Percentiles rank a stretch among this genome's conserved stretches.
Evolutionary conservation across 2,329 filamentous ascomycete genomes (phyloP).

Genomic region (Colletotrichum tabaci): DNA sequence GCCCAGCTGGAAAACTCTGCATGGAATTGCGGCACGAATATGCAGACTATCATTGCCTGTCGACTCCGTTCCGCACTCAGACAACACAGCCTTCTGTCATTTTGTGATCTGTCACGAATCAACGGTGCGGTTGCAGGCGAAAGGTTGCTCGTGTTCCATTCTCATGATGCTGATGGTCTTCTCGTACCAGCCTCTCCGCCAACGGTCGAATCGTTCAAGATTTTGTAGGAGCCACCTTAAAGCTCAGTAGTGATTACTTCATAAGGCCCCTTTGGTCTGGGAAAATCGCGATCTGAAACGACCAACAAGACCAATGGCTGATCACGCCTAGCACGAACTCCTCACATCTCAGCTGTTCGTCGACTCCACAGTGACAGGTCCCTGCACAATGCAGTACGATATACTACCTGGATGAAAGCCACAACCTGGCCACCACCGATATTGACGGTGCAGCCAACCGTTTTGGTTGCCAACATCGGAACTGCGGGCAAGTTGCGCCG

Average conservation of each 20-base stretch:
- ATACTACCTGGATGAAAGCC: conserved; percentile 13
- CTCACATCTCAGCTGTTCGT: conserved; percentile 37
- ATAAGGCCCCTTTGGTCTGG: conserved; percentile 11
- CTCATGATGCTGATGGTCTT: conserved; percentile 21
- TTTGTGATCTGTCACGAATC: conserved; percentile 40
- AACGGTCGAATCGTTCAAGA: neutral
- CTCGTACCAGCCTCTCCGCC: conserved; percentile 24
- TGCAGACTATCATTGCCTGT: conserved; percentile 31
- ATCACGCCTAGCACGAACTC: conserved; percentile 28
- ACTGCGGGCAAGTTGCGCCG: conserved; percentile 41
- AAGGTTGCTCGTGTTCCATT: conserved; percentile 19
- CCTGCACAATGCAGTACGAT: conserved; percentile 42
- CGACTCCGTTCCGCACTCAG: conserved; percentile 30
- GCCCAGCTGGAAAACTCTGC: conserved; percentile 42
- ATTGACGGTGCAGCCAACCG: conserved; percentile 28
- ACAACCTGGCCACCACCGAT: conserved; percentile 23
- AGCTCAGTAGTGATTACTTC: neutral
- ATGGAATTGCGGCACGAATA: conserved; percentile 38
- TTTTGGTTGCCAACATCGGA: conserved; percentile 37
- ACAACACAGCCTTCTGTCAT: conserved; percentile 19
- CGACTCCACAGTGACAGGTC: conserved; percentile 33
- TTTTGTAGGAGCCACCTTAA: neutral
- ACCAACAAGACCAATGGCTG: conserved; percentile 26
- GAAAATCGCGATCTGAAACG: conserved; percentile 36
- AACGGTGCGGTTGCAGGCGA: conserved; percentile 22